These are phyloP conservation scores for Alisma plantagoaquatica DNA, from an alignment of 106 monocot genomes.

Conservation along the genomic window DNA sequence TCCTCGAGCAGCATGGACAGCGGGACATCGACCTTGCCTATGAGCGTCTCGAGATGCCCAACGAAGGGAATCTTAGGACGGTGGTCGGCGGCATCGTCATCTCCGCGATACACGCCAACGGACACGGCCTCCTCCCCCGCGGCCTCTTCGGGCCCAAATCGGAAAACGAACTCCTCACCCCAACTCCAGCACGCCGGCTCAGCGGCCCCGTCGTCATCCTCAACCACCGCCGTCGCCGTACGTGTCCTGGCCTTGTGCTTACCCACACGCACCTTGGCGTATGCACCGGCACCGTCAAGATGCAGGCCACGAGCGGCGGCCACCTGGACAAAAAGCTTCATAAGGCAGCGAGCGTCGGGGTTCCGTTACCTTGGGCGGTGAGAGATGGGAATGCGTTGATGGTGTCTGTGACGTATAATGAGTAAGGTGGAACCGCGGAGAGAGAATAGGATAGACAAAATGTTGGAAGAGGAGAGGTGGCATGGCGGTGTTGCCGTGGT, in stretches of 20 bases:
- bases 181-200: not conserved
- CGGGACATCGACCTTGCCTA: not conserved
- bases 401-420: not conserved
- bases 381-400: not conserved
- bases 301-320: not conserved
- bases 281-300: not conserved
- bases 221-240: too few species aligned
- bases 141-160: too few species aligned
- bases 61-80: too few species aligned
- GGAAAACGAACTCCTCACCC: not conserved
- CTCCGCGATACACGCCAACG: not conserved
- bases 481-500: too few species aligned
- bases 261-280: not conserved
- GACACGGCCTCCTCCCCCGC: not conserved
- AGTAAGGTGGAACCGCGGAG: too few species aligned
- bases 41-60: not conserved
- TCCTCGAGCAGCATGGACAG: not conserved
- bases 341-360: not conserved
- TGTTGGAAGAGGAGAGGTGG: too few species aligned
- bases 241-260: not conserved
- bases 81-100: not conserved
- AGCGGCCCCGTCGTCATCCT: too few species aligned
- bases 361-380: not conserved
- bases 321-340: not conserved
- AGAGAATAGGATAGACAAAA: too few species aligned